A percentile compares a stretch with the other conserved stretches of the same genome.
Conservation (phyloP, 768 basidiomycete genomes). For the Suillus clintonianus region DNA sequence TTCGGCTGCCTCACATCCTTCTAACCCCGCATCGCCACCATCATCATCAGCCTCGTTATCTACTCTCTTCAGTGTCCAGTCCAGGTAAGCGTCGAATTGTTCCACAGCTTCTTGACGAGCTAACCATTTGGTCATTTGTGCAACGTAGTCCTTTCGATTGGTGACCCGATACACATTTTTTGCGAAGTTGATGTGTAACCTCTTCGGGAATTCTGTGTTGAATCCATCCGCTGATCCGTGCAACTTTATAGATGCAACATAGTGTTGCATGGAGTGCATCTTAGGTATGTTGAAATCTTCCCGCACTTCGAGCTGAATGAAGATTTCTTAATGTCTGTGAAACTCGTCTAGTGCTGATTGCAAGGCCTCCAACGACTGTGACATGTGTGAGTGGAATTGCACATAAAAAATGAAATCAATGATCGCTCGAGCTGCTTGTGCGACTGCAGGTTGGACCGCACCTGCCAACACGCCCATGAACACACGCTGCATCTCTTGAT, state of each 20-base stretch:
- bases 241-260: conserved; percentile 20
- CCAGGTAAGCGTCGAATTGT: conserved; percentile 27
- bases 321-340: conserved; percentile 30
- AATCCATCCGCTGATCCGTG: conserved; percentile 34
- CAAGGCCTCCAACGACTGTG: conserved; percentile 23
- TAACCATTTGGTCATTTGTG: conserved; percentile 11
- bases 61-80: conserved; percentile 20
- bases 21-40: not conserved
- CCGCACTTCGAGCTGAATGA: conserved; percentile 24
- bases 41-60: conserved; percentile 21
- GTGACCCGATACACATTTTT: conserved; percentile 30
- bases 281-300: conserved; percentile 40
- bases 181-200: conserved; percentile 31
- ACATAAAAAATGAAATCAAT: conserved; percentile 44
- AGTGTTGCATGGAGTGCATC: conserved; percentile 32
- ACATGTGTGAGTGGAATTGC: conserved; percentile 34
- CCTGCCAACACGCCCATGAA: conserved; percentile 33
- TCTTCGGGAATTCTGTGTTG: conserved; percentile 37
- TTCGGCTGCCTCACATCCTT: not conserved
- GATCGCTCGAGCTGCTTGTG: conserved; percentile 14
- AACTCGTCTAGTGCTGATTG: conserved; percentile 25
- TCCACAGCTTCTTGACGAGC: conserved; percentile 16
- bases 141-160: not conserved
- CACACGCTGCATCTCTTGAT: conserved; percentile 33
- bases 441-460: conserved; percentile 16